Conservation (phyloP, 2,329 filamentous ascomycete genomes). For the Helicocarpus griseus region DNA sequence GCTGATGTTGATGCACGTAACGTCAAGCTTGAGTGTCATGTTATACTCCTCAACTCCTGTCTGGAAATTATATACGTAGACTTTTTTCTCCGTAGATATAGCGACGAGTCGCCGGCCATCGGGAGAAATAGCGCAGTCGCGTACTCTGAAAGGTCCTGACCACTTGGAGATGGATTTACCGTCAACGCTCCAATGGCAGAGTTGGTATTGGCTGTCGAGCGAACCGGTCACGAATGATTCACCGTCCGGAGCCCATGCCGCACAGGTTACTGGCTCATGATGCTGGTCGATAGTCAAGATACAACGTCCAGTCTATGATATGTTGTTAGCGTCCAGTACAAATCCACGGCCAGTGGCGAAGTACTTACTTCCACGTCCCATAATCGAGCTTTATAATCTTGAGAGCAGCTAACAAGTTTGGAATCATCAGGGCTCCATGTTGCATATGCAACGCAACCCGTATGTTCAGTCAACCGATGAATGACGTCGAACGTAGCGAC, state of each 20-base stretch:
- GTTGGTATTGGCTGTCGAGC: slow-evolving; percentile 55
- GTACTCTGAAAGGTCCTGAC: slow-evolving; percentile 62
- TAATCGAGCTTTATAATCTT: slow-evolving; percentile 62
- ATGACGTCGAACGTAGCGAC: slow-evolving; percentile 58
- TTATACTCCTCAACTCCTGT: slow-evolving; percentile 67
- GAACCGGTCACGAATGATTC: slow-evolving; percentile 70
- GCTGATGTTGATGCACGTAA: slow-evolving; percentile 74
- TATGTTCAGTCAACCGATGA: slow-evolving; percentile 55
- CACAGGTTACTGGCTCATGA: slow-evolving; percentile 75
- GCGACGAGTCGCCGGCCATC: slow-evolving; percentile 74
- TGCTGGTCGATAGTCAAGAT: slow-evolving; percentile 60
- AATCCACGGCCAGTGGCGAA: neutral
- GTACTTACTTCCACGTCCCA: slow-evolving; percentile 60
- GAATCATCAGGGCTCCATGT: slow-evolving; percentile 88
- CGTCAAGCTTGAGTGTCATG: slow-evolving; percentile 56
- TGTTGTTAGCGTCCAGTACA: slow-evolving; percentile 7
- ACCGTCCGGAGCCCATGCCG: slow-evolving; percentile 77
- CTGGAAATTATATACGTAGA: slow-evolving; percentile 75
- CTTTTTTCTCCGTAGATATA: slow-evolving; percentile 57
- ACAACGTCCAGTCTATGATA: slow-evolving; percentile 49
- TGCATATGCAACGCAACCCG: slow-evolving; percentile 64
- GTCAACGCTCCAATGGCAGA: slow-evolving; percentile 61
- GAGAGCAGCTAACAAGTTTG: slow-evolving; percentile 73
- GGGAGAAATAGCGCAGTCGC: slow-evolving; percentile 73
- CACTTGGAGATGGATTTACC: slow-evolving; percentile 57